These are phyloP conservation scores for Citrullus mucosospermus DNA, from an alignment of 306 rosid species.

Conservation along the genomic window DNA sequence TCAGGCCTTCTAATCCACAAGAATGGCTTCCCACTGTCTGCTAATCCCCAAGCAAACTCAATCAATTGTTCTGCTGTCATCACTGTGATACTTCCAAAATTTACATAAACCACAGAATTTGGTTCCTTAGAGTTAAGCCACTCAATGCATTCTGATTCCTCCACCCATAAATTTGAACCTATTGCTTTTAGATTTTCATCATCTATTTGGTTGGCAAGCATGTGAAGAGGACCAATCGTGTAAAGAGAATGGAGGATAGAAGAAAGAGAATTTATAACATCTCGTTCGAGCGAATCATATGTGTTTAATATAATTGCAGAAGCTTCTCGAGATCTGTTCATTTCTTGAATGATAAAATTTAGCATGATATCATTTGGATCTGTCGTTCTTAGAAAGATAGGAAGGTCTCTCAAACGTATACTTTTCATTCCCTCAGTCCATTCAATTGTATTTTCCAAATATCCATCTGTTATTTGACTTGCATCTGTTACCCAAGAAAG, in stretches of 20 bases:
- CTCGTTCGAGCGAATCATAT: background rate
- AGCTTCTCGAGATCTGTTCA: background rate
- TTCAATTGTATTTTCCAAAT: slow-evolving; percentile 27
- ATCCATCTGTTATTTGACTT: slow-evolving; percentile 22
- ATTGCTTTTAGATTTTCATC: background rate
- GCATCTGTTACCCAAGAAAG: slow-evolving; percentile 11
- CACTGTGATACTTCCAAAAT: background rate
- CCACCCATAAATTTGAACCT: background rate
- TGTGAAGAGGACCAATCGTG: background rate
- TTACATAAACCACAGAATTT: background rate
- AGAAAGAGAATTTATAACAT: background rate
- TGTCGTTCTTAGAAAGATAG: slow-evolving; percentile 32
- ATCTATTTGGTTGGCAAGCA: background rate
- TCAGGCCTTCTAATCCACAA: background rate
- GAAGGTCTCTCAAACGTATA: slow-evolving; percentile 32
- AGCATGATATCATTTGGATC: slow-evolving; percentile 2
- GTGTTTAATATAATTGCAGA: slow-evolving; percentile 3
- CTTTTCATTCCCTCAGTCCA: slow-evolving; percentile 34
- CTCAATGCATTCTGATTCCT: background rate
- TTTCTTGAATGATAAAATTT: background rate
- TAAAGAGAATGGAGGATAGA: background rate
- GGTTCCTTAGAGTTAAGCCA: background rate
- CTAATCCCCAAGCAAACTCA: background rate
- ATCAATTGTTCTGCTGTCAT: background rate
- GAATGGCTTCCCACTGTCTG: background rate